Conservation (phyloP, 1,139 yeast genomes). For the Scheffersomyces lignicola region DNA sequence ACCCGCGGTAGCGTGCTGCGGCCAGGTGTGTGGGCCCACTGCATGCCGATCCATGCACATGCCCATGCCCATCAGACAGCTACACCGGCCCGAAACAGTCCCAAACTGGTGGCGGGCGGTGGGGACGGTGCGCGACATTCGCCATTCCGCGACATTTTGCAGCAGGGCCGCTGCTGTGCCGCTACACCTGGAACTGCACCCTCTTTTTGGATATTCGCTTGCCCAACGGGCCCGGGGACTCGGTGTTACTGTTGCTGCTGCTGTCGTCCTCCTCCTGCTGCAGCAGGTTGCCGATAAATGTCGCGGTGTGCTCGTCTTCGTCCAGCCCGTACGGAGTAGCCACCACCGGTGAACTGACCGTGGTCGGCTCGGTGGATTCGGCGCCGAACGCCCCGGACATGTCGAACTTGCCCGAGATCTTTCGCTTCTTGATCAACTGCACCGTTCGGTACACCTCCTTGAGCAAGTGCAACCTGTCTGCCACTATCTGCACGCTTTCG, state of each 20-base stretch:
- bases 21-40: too few species aligned
- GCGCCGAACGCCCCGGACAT: neutral
- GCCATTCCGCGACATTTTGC: too few species aligned
- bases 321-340: conserved; percentile 5
- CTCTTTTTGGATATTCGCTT: conserved; percentile 10
- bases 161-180: too few species aligned
- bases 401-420: conserved; percentile 6
- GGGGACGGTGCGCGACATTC: too few species aligned
- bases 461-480: conserved; percentile 29
- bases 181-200: conserved; percentile 10
- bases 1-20: too few species aligned
- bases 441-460: conserved; percentile 31
- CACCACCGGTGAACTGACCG: neutral
- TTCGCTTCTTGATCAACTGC: conserved; percentile 22
- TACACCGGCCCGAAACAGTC: too few species aligned
- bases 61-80: neutral
- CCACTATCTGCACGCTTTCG: conserved; percentile 23
- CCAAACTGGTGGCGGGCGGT: too few species aligned
- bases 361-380: conserved; percentile 1
- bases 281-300: conserved; percentile 7
- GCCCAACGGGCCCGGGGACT: conserved; percentile 8
- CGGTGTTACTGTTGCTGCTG: conserved; percentile 16
- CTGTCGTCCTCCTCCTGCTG: conserved; percentile 20
- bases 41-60: too few species aligned
- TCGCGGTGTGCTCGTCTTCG: neutral